Base-by-base conservation (phyloP, 352 stramenopile species). In the Pythium apleroticum region DNA sequence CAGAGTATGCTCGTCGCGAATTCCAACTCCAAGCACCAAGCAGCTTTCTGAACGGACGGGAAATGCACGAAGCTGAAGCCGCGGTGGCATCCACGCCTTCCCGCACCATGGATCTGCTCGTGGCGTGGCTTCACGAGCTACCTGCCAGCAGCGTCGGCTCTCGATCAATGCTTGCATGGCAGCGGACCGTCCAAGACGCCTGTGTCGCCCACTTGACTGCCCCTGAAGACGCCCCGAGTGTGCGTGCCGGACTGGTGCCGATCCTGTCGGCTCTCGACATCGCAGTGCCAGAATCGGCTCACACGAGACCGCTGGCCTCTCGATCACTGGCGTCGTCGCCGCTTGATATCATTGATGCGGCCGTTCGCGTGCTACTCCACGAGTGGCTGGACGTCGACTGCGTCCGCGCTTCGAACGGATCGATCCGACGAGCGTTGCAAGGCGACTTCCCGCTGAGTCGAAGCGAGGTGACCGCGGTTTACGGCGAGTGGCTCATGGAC, bases 331-430 rank as follows among this genome's bases (percentile, higher is more conserved):
- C 33, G 2, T 11, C 7, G 33, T 17, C 33, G 33, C 33, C 11
- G 3, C 33, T 39, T 4, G 7, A 49, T 24, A 43, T 19, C 25
- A 41, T 4, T n/a, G 25, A 25, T 30, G 39, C 30, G 46, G 52
- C 19, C 4, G 52, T 57, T 17, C 52, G 52, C 28, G 52, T 45
- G 17, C 15, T 57, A 3, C 52, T 57, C 15, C 15, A 46, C 52
- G 52, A 57, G 22, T 57, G 52, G 52, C 14, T 45, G 28, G 3
- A 8, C 20, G 37, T 50, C 24, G 53, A 33, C 4, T 14, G 37
- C 11, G 20, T 15, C 2, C 53, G 53, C 53, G 53, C 33, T 4
- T 50, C 33, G 10, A 27, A 28, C 28, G n/a, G 3, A 4, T 22
- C 52, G 19, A 19, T 57, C 28, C 12, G 2, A 4, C 3, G 52